Evolutionary conservation across 169 alveolate genomes (phyloP).

Genomic region (Plasmodium malariae): DNA sequence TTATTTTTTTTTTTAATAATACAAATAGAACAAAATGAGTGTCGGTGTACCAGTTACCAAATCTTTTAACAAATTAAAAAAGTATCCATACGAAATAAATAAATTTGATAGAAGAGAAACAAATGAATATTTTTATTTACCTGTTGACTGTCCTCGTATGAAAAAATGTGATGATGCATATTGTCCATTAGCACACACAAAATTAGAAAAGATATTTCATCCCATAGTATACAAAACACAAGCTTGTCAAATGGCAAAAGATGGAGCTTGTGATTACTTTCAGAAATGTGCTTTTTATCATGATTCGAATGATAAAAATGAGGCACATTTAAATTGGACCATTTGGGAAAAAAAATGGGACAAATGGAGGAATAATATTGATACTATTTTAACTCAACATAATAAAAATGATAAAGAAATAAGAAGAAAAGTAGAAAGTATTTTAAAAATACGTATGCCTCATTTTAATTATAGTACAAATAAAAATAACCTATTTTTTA

Average conservation of each 20-base stretch:
- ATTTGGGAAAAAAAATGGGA: constrained; percentile 84
- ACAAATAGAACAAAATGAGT: constrained; percentile 68
- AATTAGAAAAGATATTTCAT: constrained; percentile 88
- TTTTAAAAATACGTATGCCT: constrained; percentile 69
- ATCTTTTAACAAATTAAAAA: constrained; percentile 75
- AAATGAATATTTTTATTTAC: constrained; percentile 84
- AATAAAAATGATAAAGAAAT: constrained; percentile 73
- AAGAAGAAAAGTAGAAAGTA: constrained; percentile 75
- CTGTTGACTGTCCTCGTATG: constrained; percentile 89
- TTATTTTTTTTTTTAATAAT: too few species aligned
- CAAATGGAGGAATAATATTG: constrained; percentile 80
- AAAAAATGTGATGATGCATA: constrained; percentile 85
- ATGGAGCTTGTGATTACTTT: constrained; percentile 80
- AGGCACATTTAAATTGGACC: constrained; percentile 83
- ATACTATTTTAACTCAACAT: constrained; percentile 64
- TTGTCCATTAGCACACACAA: constrained; percentile 89
- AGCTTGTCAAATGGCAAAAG: constrained; percentile 82
- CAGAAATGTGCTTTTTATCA: constrained; percentile 84
- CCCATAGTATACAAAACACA: constrained; percentile 89
- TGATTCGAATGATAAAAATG: constrained; percentile 78
- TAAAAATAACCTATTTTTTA: constrained; percentile 32
- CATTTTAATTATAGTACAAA: constrained; percentile 40
- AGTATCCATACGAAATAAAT: constrained; percentile 79
- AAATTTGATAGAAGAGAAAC: constrained; percentile 87
- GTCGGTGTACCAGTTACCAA: constrained; percentile 80